Base-by-base conservation (phyloP, 345 rosid species). In the Hypericum perforatum region DNA sequence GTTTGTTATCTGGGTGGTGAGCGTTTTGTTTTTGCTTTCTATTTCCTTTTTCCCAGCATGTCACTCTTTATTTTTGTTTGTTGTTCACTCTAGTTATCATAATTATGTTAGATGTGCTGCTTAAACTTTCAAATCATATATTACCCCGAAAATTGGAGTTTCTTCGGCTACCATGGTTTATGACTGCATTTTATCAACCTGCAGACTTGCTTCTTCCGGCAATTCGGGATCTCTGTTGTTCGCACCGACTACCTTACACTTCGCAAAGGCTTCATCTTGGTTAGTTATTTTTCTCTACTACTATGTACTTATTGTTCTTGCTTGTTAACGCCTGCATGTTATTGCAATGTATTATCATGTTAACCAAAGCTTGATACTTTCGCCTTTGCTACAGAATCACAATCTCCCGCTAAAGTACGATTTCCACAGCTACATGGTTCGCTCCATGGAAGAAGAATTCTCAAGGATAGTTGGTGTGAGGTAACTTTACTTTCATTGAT, bases 391-490 rank as follows among this genome's bases (percentile, higher is more conserved):
- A 70, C 86, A 92, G 98, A 92, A 88, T 66, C 98, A 92, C 80
- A 66, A 83, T 67, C 86, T 92, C 60, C 37, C 74, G 3, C 56
- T 51, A 36, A 77, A 70, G 66, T 88, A 88, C 55, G 96, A 92
- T 76, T 92, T 92, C 67, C 96, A 88, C 59, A 77, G 94, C 76
- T 92, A 92, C 55, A 88, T 92, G 98, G 72, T 88, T 58, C 95
- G 98, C 47, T 83, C 98, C 43, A 92, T 85, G 98, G 98, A 92
- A 69, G 98, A 92, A 74, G 96, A 92, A 69, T 88, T 92, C 71
- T 94, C 81, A 53, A 78, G 68, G 60, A 92, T 88, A 43, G 98
- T 92, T 62, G 96, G 98, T 67, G 90, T 92, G 53, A 88, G 96
- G 98, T 84, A 70, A 64, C 44, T 9, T 38, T 37, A 1, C 6